These are phyloP conservation scores for Peribolospora baueri DNA, from an alignment of 768 basidiomycete genomes.

Conservation along the genomic window DNA sequence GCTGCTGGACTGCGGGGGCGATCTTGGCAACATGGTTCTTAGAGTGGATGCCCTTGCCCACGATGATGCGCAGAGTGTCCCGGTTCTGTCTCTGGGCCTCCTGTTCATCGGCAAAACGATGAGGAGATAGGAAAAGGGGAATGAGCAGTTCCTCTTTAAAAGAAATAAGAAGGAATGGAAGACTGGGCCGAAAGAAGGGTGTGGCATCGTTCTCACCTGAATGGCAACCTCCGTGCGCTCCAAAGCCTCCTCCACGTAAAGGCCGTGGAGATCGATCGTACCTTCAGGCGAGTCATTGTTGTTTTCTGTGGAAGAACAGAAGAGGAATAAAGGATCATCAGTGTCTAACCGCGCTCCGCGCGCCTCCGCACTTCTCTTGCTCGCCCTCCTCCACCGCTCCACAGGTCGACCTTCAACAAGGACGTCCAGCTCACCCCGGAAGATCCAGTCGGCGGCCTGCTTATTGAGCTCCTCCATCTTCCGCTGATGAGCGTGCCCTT, in stretches of 20 bases:
- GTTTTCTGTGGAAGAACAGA: slow-evolving; percentile 30
- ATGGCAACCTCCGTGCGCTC: slow-evolving; percentile 45
- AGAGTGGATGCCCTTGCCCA: slow-evolving; percentile 80
- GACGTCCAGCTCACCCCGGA: slow-evolving; percentile 29
- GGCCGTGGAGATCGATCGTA: slow-evolving; percentile 68
- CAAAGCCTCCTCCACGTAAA: slow-evolving; percentile 84
- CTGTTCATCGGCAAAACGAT: slow-evolving; percentile 12
- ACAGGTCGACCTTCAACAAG: not conserved
- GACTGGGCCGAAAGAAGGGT: not conserved
- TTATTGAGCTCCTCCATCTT: slow-evolving; percentile 57
- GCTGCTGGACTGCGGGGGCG: slow-evolving; percentile 68
- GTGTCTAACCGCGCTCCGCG: too few relatives aligned
- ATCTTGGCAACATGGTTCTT: slow-evolving; percentile 52
- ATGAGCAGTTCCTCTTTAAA: not conserved
- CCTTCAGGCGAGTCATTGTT: slow-evolving; percentile 52
- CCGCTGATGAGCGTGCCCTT: slow-evolving; percentile 55
- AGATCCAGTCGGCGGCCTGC: slow-evolving; percentile 74
- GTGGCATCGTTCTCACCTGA: not conserved
- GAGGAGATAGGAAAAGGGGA: not conserved
- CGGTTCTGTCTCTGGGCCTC: slow-evolving; percentile 40
- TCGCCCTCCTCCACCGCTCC: not conserved
- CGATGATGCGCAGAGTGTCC: slow-evolving; percentile 49
- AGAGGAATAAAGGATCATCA: not conserved
- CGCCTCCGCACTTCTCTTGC: too few relatives aligned
- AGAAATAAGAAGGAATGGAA: not conserved